Conservation (phyloP, 1,284 basidiomycete genomes). For the Boletus semigastroideus region DNA sequence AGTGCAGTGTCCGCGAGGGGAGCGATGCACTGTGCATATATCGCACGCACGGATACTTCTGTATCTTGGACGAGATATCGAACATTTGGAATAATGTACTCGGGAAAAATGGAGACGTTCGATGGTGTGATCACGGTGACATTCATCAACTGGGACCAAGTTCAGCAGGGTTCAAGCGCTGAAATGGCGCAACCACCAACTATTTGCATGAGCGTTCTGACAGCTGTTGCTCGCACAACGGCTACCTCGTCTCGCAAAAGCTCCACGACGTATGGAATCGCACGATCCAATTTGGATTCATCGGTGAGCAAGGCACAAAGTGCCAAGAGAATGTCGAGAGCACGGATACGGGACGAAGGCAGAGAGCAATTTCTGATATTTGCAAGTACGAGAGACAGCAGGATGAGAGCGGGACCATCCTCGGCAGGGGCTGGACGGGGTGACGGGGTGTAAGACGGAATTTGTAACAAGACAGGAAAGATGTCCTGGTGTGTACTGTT, state of each 20-base stretch:
- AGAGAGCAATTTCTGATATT: slow-evolving; percentile 89
- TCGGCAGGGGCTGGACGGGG: slow-evolving; percentile 59
- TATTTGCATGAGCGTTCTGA: slow-evolving; percentile 82
- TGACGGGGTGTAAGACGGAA: slow-evolving; percentile 66
- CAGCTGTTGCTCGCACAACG: slow-evolving; percentile 75
- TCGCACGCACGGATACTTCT: slow-evolving; percentile 86
- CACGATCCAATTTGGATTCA: slow-evolving; percentile 92
- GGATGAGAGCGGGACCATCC: slow-evolving; percentile 78
- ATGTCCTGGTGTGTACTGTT: slow-evolving; percentile 51
- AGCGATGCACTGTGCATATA: slow-evolving; percentile 86
- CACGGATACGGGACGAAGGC: slow-evolving; percentile 84
- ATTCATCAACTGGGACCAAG: slow-evolving; percentile 64
- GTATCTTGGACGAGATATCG: slow-evolving; percentile 79
- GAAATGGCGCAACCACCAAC: slow-evolving; percentile 45
- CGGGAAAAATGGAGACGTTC: slow-evolving; percentile 86
- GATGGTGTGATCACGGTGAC: slow-evolving; percentile 89
- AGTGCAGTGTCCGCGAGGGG: slow-evolving; percentile 82
- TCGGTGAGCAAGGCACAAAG: slow-evolving; percentile 85
- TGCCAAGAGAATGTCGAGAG: slow-evolving; percentile 86
- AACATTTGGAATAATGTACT: slow-evolving; percentile 94
- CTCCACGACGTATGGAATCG: slow-evolving; percentile 91
- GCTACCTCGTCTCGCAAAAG: slow-evolving; percentile 85
- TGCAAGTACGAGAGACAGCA: slow-evolving; percentile 84
- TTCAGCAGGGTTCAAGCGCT: background rate
- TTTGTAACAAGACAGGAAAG: slow-evolving; percentile 71